A percentile compares a stretch with the other conserved stretches of the same genome.
These are phyloP conservation scores for Ophioceras dolichostomum DNA, from an alignment of 2,329 filamentous ascomycete species.

Conservation along the genomic window DNA sequence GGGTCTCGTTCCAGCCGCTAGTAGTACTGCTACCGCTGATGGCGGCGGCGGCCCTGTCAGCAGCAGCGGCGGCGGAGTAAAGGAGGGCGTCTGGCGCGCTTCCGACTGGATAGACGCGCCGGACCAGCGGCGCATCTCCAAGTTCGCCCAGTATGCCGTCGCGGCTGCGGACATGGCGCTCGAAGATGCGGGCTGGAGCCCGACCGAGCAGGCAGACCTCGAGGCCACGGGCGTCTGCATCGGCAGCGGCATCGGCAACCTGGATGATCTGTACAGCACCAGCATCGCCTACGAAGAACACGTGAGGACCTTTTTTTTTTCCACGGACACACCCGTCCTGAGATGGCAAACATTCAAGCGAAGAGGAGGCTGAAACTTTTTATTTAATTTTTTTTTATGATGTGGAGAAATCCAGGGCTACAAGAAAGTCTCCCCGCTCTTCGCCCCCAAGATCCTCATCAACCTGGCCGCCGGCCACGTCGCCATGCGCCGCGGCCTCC, in stretches of 20 bases:
- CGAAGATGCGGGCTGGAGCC: slow-evolving; percentile 66
- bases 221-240: slow-evolving; percentile 83
- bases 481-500: slow-evolving; percentile 81
- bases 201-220: slow-evolving; percentile 44
- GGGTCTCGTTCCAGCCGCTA: slow-evolving; percentile 55
- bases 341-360: too few species aligned
- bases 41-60: too few species aligned
- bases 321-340: too few species aligned
- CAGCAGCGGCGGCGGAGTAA: slow-evolving; percentile 20
- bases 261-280: slow-evolving; percentile 82
- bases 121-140: slow-evolving; percentile 70
- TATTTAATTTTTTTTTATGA: neutral
- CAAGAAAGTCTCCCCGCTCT: slow-evolving; percentile 82
- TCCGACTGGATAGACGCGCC: slow-evolving; percentile 39
- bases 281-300: slow-evolving; percentile 62
- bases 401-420: slow-evolving; percentile 51
- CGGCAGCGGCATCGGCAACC: slow-evolving; percentile 88
- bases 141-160: slow-evolving; percentile 83
- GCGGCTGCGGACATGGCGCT: slow-evolving; percentile 80
- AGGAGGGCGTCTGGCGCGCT: slow-evolving; percentile 33
- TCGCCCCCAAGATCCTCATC: slow-evolving; percentile 85
- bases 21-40: too few species aligned
- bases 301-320: slow-evolving; percentile 32
- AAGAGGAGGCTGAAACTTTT: neutral
- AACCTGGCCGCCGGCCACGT: slow-evolving; percentile 93